A percentile compares a stretch with the other conserved stretches of the same genome.
Conservation (phyloP, 306 rosid genomes). For the Medicago lupulina region DNA sequence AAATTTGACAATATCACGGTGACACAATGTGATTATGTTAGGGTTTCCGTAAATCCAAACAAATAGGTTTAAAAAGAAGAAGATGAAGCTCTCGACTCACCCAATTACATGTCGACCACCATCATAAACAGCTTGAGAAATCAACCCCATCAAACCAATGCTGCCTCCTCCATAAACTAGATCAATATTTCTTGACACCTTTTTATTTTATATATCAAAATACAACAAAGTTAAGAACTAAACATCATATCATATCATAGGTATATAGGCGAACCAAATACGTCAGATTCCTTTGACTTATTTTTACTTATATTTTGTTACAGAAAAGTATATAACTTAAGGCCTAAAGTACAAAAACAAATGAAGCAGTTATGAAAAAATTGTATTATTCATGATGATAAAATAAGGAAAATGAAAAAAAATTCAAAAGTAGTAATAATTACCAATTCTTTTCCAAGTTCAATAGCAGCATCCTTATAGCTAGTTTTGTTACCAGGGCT, state of each 20-base stretch:
- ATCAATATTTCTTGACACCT: slow-evolving; percentile 94
- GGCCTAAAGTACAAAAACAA: slow-evolving; percentile 7
- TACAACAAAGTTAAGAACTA: neutral
- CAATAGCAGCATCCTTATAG: slow-evolving; percentile 92
- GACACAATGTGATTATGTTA: neutral
- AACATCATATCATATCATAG: neutral
- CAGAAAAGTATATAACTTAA: neutral
- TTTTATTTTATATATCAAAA: slow-evolving; percentile 34
- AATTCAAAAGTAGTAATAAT: slow-evolving; percentile 2
- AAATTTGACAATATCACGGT: neutral
- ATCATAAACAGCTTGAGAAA: slow-evolving; percentile 86
- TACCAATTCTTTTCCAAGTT: slow-evolving; percentile 91
- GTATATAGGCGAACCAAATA: no score
- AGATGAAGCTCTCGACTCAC: slow-evolving; percentile 56
- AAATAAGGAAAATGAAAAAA: neutral
- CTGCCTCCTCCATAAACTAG: slow-evolving; percentile 99
- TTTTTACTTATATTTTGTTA: no score
- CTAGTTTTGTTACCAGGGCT: slow-evolving; percentile 85
- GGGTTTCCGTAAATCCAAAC: neutral
- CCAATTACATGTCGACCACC: slow-evolving; percentile 97
- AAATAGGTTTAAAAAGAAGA: neutral
- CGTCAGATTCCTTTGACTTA: no score
- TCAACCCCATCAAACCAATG: slow-evolving; percentile 94
- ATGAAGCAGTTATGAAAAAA: neutral
- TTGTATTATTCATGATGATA: neutral